Percentiles rank a stretch among this genome's conserved stretches.
Conservation (phyloP, 2,329 filamentous ascomycete genomes). For the Pezizomycotina sp. region DNA sequence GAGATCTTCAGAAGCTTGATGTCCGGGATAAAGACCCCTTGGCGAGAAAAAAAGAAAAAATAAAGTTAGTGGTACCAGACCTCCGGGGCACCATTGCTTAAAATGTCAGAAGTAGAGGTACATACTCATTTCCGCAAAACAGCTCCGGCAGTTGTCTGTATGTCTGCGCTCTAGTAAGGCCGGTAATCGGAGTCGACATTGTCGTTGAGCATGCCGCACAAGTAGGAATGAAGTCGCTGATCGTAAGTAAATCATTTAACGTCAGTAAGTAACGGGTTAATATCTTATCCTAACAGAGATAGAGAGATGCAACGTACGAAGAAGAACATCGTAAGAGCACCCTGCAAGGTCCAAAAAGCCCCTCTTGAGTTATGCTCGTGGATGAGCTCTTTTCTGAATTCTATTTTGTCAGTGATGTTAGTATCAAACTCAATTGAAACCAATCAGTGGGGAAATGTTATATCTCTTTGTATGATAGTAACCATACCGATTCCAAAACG, state of each 20-base stretch:
- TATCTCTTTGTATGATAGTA: constrained; percentile 2
- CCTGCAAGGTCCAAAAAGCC: constrained; percentile 64
- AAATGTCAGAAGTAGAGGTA: constrained; percentile 8
- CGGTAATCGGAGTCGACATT: constrained; percentile 47
- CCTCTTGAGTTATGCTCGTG: constrained; percentile 54
- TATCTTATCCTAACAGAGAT: background rate
- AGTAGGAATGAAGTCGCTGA: constrained; percentile 59
- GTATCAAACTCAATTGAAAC: too few species aligned
- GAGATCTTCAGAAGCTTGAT: constrained; percentile 57
- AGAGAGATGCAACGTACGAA: constrained; percentile 35
- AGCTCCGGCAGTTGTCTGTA: constrained; percentile 63
- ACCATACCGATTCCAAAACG: constrained; percentile 32
- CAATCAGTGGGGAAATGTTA: too few species aligned
- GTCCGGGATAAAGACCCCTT: constrained; percentile 56
- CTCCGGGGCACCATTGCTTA: background rate
- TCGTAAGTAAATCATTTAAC: constrained; percentile 6
- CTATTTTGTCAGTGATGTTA: constrained; percentile 26
- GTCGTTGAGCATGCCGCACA: constrained; percentile 59
- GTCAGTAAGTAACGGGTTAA: constrained; percentile 1
- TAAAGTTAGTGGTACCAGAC: background rate
- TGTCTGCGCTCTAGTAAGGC: constrained; percentile 52
- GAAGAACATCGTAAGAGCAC: constrained; percentile 57
- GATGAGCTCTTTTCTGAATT: constrained; percentile 51
- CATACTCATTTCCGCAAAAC: constrained; percentile 58
- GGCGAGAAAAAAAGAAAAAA: too few species aligned